Evolutionary conservation across 2,329 filamentous ascomycete genomes (phyloP), one percentile per base, ranked within the genome.

Genomic region (Dactylellina parvicollis): DNA sequence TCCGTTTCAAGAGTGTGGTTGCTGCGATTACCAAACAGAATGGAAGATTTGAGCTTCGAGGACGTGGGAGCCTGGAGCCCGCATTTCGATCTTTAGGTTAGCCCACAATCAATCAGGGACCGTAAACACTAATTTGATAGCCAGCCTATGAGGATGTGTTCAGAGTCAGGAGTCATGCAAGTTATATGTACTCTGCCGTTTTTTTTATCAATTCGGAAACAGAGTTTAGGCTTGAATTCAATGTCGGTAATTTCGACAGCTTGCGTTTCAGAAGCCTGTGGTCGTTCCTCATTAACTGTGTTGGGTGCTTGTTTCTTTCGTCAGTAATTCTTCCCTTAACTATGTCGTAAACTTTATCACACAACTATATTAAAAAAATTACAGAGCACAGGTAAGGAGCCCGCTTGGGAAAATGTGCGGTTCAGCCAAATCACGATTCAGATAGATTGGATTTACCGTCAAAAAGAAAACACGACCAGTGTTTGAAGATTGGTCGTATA

Each of bases 401-500:
- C 55, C 36, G 44, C 38, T 61, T 54, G 56, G 34, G 44, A 56
- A 30, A 62, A 56, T 62, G 34, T 36, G 56, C 65, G 65, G 65
- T 62, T 70, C 49, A 56, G 38, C 59, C 46, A 20, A 32, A 50
- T 55, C 46, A 26, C 47, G 64, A 69, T 69, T 60, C 64, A 69
- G 44, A 69, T 69, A 60, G 40, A 69, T 69, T 69, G 46, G 47
- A 46, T 38, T 44, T 46, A 60, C 14, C 18, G 34, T n/a, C 22
- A 32, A 30, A 24, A 49, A 49, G n/a, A n/a, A n/a, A n/a, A n/a
- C n/a, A n/a, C n/a, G n/a, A 34, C 8, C 12, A 28, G 20, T 49
- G 38, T 10, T 42, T 10, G 30, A 34, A 14, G 7, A 7, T 14
- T 34, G 30, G 7, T 14, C 7, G 30, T 34, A 34, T 7, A 18